phyloP scores from a whole-genome alignment of 768 basidiomycete genomes.

The Hericium erinaceus region DNA sequence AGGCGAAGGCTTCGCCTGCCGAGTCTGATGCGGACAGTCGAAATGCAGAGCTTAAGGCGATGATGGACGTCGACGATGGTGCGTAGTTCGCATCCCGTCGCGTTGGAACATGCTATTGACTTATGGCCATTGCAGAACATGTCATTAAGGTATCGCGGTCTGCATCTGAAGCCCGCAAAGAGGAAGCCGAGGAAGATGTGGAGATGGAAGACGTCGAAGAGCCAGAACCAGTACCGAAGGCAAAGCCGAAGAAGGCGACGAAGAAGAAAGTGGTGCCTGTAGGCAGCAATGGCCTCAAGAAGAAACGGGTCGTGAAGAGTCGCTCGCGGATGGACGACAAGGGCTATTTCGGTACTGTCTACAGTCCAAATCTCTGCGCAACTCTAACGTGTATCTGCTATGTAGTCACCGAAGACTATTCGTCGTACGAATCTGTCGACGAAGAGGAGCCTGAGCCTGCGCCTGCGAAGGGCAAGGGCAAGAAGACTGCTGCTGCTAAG shows the following conservation, averaged over 20 bases:
- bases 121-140: no score
- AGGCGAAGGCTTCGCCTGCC: constrained; percentile 27
- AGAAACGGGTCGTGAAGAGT: constrained; percentile 54
- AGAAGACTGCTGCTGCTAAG: constrained; percentile 2
- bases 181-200: constrained; percentile 19
- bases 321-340: constrained; percentile 47
- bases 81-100: no score
- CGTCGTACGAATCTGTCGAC: constrained; percentile 70
- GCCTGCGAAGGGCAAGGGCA: constrained; percentile 10
- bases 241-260: constrained; percentile 29
- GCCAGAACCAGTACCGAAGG: constrained; percentile 20
- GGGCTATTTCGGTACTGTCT: constrained; percentile 60
- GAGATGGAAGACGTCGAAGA: constrained; percentile 16
- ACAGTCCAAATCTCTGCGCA: background rate
- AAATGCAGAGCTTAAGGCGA: constrained; percentile 32
- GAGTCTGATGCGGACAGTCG: constrained; percentile 34
- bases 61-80: constrained; percentile 81
- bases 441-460: constrained; percentile 37
- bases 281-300: constrained; percentile 73
- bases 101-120: no score
- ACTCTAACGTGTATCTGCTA: background rate
- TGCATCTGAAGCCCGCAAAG: constrained; percentile 1
- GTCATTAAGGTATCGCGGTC: constrained; percentile 9
- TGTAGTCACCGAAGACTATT: constrained; percentile 69
- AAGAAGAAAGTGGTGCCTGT: constrained; percentile 58